Base-by-base conservation (phyloP, 805 yeast species). In the Debaryomyces tyrocola region DNA sequence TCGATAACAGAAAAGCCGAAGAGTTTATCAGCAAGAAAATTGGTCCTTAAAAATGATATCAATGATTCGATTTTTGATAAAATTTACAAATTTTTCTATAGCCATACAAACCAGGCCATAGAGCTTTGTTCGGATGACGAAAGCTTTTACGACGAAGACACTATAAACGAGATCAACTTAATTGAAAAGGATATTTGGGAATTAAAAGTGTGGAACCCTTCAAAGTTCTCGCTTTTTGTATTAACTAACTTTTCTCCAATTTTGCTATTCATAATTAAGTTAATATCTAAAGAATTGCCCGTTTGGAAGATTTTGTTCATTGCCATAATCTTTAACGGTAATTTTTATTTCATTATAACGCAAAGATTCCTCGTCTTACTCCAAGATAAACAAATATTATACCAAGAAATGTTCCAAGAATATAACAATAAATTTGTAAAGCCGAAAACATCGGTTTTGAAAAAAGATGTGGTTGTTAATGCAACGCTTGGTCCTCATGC, bases 151-250 rank as follows among this genome's bases (percentile, higher is more conserved):
- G 63, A 62, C 5, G 51, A 53, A 6, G 51, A 44, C n/a, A 41
- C 46, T 14, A 37, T 36, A 8, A 45, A 39, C 39, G 57, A 57
- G 31, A 46, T 52, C 20, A 54, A 52, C 37, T 52, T 56, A 15
- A 41, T 53, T 18, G 52, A 69, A 27, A 66, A 69, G 24, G 66
- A 67, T 17, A 74, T 75, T 29, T 85, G 85, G 80, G 77, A 79
- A 47, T 60, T 87, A 36, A 67, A 65, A 15, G 77, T 85, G 41
- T 87, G 95, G 95, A 70, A 73, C 37, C 92, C 92, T 0, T 75
- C 85, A 0, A 71, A 71, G 51, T 83, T 84, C 58, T 74, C 74
- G 28, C 67, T 85, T 5, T 64, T 70, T 40, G 53, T 85, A 2
- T 72, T 79, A 24, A 69, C 79, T 2, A 62, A 79, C 1, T 82